Evolutionary conservation across 164 flowering plant genomes (phyloP), one percentile per base, ranked within the genome.

Genomic region (Stephania japonica): DNA sequence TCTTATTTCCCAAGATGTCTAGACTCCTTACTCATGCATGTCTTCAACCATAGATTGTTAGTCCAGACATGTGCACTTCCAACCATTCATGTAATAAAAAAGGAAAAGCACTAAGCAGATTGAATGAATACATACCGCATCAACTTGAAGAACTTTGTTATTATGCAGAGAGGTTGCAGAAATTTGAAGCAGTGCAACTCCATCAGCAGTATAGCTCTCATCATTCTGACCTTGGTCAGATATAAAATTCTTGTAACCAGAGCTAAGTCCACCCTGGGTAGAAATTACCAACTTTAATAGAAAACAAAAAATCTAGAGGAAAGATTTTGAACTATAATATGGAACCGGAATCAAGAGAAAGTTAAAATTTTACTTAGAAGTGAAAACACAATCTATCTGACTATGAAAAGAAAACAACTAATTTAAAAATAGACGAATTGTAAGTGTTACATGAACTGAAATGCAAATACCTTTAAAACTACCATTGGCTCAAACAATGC

Each of bases 401-500:
- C 43, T 62, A 59, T n/a, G 13, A 62, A 23, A 59, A 23, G 26
- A 65, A 38, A 21, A 42, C 56, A 26, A 11, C 38, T 4, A 21
- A 70, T 42, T 43, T 18, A 65, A 27, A 14, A 65, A 49, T 19
- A 27, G n/a, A 3, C 8, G 23, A 25, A 43, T 18, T 41, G 16
- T 47, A 9, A 66, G 27, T 16, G 0, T 32, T 16, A 19, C 50
- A 62, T 47, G 12, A 65, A 59, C 62, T 53, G 63, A 56, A 74
- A 47, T n/a, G 25, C 8, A 14, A 61, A 32, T 87, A 93, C 99
- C 99, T 93, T 96, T 24, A 96, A 85, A 66, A 92, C 80, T 70
- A 94, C 89, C 97, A 93, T 90, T 65, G 97, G 98, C 80, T 96
- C 90, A 82, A 94, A 96, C 78, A 96, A 82, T 16, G 99, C 94